Percentiles rank a stretch among this genome's conserved stretches.
Conservation (phyloP, 23 red algal genomes). For the Agarophyton chilense region DNA sequence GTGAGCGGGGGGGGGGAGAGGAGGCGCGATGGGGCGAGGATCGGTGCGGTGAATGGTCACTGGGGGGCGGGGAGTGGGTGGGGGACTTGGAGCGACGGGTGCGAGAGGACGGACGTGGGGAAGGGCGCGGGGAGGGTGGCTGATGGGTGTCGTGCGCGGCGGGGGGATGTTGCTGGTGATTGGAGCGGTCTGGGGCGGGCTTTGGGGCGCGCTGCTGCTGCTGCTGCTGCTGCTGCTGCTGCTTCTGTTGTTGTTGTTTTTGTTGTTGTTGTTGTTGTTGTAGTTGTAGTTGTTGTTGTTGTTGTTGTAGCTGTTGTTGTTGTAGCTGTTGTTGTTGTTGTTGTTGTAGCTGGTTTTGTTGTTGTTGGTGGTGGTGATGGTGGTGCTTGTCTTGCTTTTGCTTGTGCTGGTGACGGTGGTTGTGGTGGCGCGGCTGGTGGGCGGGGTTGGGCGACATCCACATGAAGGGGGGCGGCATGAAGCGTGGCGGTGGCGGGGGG, state of each 20-base stretch:
- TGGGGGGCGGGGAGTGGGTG: slow-evolving; percentile 8
- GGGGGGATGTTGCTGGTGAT: background rate
- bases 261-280: background rate
- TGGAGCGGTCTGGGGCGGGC: background rate
- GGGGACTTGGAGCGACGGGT: background rate
- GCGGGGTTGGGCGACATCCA: slow-evolving; percentile 22
- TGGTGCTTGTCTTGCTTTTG: background rate
- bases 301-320: background rate
- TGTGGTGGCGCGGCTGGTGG: background rate
- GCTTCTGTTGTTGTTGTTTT: background rate
- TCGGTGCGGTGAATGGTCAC: background rate
- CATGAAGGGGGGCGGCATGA: slow-evolving; percentile 40
- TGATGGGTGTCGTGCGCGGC: background rate
- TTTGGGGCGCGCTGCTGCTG: background rate
- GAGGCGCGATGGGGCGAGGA: slow-evolving; percentile 1
- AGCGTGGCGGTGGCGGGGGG: slow-evolving; percentile 30
- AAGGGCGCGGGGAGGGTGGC: background rate
- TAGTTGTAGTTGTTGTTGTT: background rate
- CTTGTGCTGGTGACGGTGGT: background rate
- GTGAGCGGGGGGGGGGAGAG: too few species aligned
- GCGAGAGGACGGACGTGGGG: background rate
- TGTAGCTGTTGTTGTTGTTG: background rate
- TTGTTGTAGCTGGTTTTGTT: background rate
- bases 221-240: background rate
- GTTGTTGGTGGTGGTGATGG: background rate